Percentiles rank a stretch among this genome's conserved stretches.
Evolutionary conservation across 2,329 filamentous ascomycete species (phyloP).

Genomic region (Ilyonectria destructans): DNA sequence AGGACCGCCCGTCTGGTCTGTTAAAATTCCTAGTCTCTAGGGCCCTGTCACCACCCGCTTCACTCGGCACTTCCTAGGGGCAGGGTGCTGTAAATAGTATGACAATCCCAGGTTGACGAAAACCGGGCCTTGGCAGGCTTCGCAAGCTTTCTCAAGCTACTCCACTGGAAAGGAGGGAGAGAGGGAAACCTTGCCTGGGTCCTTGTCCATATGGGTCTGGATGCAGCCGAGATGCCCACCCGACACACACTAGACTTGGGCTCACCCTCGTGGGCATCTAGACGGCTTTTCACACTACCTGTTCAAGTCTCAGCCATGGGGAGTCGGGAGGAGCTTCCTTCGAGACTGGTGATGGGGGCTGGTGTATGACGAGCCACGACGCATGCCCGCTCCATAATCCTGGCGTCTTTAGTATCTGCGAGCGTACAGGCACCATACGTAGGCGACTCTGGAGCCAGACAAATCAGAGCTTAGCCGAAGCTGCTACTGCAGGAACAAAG

Average conservation of each 20-base stretch:
- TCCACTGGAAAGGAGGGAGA: constrained; percentile 26
- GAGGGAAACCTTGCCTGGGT: constrained; percentile 28
- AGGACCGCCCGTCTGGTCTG: constrained; percentile 10
- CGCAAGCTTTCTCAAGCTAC: constrained; percentile 9
- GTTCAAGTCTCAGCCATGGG: background rate
- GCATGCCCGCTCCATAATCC: background rate
- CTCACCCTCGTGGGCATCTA: background rate
- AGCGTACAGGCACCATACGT: constrained; percentile 19
- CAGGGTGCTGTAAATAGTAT: constrained; percentile 18
- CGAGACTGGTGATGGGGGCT: background rate
- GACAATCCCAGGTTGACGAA: constrained; percentile 25
- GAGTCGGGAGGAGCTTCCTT: background rate
- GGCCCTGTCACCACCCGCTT: constrained; percentile 26
- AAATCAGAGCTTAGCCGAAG: constrained; percentile 39
- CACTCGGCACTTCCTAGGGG: constrained; percentile 21
- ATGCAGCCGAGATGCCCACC: constrained; percentile 36
- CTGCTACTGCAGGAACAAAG: constrained; percentile 49
- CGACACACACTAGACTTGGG: constrained; percentile 8
- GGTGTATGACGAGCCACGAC: background rate
- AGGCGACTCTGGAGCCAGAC: constrained; percentile 31
- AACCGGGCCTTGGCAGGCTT: constrained; percentile 25
- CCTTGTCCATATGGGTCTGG: constrained; percentile 34
- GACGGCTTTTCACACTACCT: background rate
- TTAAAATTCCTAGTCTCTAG: constrained; percentile 40
- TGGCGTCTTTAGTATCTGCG: background rate